These are phyloP conservation scores for Diplocarpon mali DNA, from an alignment of 2,329 filamentous ascomycete genomes.

Conservation along the genomic window DNA sequence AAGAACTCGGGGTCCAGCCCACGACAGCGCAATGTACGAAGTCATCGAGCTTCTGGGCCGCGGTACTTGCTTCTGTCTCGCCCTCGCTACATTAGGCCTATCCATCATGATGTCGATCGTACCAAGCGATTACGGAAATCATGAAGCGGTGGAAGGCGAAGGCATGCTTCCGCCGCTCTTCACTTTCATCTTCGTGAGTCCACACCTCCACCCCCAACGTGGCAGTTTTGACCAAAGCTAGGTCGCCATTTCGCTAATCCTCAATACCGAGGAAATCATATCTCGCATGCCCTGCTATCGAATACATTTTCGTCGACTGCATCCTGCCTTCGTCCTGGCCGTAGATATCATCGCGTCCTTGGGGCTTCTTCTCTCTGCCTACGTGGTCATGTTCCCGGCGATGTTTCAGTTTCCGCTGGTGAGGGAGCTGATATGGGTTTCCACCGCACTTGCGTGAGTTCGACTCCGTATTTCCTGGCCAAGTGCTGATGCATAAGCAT, in stretches of 20 bases:
- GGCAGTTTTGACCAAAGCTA: not conserved
- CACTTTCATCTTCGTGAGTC: conserved; percentile 3
- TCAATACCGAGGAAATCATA: conserved; percentile 1
- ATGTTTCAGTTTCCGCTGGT: conserved; percentile 1
- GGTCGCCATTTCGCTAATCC: conserved; percentile 1
- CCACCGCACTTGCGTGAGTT: conserved; percentile 3
- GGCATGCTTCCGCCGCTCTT: conserved; percentile 2
- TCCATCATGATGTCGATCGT: conserved; percentile 2
- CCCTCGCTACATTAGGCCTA: not conserved
- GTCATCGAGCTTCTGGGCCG: not conserved
- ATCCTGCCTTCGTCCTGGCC: conserved; percentile 1
- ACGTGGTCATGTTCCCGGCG: not conserved
- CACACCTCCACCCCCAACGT: not conserved
- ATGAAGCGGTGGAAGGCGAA: not conserved
- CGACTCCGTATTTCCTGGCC: not conserved
- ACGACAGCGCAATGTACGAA: not conserved
- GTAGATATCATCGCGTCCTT: not conserved
- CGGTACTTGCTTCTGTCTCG: not conserved
- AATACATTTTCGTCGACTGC: not conserved
- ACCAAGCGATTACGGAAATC: conserved; percentile 1
- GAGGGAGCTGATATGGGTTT: conserved; percentile 2
- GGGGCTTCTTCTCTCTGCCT: conserved; percentile 1
- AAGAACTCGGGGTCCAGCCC: not conserved
- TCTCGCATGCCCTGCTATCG: not conserved
- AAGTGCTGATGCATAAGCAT: not conserved